Evolutionary conservation across 306 rosid species (phyloP).

Genomic region (Corylus heterophylla): DNA sequence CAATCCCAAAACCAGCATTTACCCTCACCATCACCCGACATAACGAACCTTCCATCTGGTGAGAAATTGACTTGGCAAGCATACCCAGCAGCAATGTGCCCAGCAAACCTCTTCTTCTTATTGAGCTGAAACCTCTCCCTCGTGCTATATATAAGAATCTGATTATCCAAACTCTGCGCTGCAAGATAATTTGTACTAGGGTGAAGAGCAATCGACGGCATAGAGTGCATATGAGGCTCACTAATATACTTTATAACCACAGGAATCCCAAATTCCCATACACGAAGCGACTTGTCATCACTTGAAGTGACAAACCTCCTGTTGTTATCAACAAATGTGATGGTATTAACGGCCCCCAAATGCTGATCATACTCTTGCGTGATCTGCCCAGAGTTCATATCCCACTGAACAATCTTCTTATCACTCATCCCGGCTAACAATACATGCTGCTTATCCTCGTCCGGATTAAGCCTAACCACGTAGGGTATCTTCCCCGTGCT

Average conservation of each 20-base stretch:
- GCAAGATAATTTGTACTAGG: slow-evolving; percentile 96
- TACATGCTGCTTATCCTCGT: slow-evolving; percentile 92
- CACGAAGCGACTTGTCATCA: slow-evolving; percentile 93
- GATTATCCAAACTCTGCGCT: slow-evolving; percentile 97
- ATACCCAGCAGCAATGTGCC: slow-evolving; percentile 92
- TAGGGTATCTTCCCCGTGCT: slow-evolving; percentile 92
- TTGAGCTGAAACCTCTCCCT: slow-evolving; percentile 98
- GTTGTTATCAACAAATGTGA: slow-evolving; percentile 95
- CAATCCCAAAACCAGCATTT: slow-evolving; percentile 99
- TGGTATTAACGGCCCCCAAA: slow-evolving; percentile 97
- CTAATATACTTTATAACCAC: slow-evolving; percentile 96
- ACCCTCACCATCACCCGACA: slow-evolving; percentile 96
- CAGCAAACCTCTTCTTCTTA: slow-evolving; percentile 94
- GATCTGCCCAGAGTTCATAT: slow-evolving; percentile 87
- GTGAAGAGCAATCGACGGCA: slow-evolving; percentile 93
- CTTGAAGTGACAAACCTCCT: slow-evolving; percentile 97
- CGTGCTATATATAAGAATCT: slow-evolving; percentile 90
- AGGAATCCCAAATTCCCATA: slow-evolving; percentile 97
- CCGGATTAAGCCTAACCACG: slow-evolving; percentile 91
- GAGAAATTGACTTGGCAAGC: slow-evolving; percentile 97
- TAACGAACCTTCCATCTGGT: slow-evolving; percentile 93
- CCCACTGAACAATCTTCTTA: slow-evolving; percentile 99
- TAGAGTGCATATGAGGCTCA: slow-evolving; percentile 99
- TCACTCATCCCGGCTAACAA: slow-evolving; percentile 98
- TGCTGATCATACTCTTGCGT: slow-evolving; percentile 99